phyloP scores from a whole-genome alignment of 106 monocot genomes.

The Dioscorea dumetorum region DNA sequence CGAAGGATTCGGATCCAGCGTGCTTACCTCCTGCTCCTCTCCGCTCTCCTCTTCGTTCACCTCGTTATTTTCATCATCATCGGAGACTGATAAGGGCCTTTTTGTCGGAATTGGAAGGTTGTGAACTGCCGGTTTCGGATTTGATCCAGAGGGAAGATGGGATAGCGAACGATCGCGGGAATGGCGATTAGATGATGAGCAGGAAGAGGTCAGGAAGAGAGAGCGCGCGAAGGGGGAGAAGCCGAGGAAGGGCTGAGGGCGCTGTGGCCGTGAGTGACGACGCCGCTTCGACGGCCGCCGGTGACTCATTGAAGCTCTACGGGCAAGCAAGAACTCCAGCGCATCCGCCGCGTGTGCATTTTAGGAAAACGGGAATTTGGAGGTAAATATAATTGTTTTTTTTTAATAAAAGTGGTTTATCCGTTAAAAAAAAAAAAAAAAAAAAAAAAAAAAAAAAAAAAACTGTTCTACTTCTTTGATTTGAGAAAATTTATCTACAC shows the following conservation, averaged over 20 bases:
- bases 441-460: too few relatives aligned
- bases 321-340: background rate
- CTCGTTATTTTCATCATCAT: constrained; percentile 2
- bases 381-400: background rate
- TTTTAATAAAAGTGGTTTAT: too few relatives aligned
- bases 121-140: background rate
- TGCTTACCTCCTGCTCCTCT: constrained; percentile 14
- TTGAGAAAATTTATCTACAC: too few relatives aligned
- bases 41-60: background rate
- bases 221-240: constrained; percentile 31
- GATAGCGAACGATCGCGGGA: background rate
- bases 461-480: too few relatives aligned
- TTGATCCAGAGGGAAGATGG: background rate
- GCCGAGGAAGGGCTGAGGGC: background rate
- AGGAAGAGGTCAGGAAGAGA: constrained; percentile 2
- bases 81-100: background rate
- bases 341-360: background rate
- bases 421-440: too few relatives aligned
- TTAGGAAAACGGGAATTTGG: background rate
- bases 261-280: background rate
- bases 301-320: background rate
- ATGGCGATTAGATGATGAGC: background rate
- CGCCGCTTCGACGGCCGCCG: constrained; percentile 14
- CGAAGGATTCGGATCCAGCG: background rate
- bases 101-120: background rate